Evolutionary conservation across 2,329 filamentous ascomycete species (phyloP), one percentile per base, ranked within the genome.

Genomic region (Alternaria hordeiaustralica): DNA sequence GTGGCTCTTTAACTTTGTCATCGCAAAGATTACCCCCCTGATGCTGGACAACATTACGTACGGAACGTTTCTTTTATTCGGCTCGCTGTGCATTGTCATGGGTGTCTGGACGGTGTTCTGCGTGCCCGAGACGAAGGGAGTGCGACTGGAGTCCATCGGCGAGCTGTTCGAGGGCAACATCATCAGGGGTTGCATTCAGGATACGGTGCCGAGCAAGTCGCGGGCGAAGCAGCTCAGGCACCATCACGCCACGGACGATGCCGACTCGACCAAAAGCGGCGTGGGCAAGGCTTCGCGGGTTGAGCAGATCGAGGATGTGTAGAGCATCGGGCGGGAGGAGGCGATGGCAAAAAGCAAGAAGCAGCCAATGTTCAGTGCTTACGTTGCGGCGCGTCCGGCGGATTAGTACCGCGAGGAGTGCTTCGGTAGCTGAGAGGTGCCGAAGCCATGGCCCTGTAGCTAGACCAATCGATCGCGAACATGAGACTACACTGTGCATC

Each of bases 41-140:
- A 81, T 83, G 81, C 74, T 83, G n/a, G 71, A 64, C 5, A 62
- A 79, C 2, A 83, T 83, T 60, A 82, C 78, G 2, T 83, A 81
- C 60, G 81, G 82, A 6, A 83, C 82, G 0, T 83, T 82, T 66
- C 71, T 82, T 23, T 70, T 82, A 12, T 83, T 84, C 60, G 81
- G 81, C 5, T 45, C 72, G 1, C 78, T 76, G 60, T 83, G 82
- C 69, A 75, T 82, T 21, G 15, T 80, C 43, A 83, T 83, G 82
- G 76, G 80, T 21, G 45, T 83, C 21, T 83, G 81, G 70, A 74
- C 78, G 0, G 63, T 83, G 30, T 76, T 82, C 61, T 82, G 76
- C 58, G 77, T 83, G 3, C 82, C 82, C 0, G 82, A 83, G 68
- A 83, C 82, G 21, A 82, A 81, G 70, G 76, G 76, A 5, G 80